Percentiles rank a stretch among this genome's conserved stretches.
These are phyloP conservation scores for Dryas integrifolia DNA, from an alignment of 331 rosid genomes.

Conservation along the genomic window DNA sequence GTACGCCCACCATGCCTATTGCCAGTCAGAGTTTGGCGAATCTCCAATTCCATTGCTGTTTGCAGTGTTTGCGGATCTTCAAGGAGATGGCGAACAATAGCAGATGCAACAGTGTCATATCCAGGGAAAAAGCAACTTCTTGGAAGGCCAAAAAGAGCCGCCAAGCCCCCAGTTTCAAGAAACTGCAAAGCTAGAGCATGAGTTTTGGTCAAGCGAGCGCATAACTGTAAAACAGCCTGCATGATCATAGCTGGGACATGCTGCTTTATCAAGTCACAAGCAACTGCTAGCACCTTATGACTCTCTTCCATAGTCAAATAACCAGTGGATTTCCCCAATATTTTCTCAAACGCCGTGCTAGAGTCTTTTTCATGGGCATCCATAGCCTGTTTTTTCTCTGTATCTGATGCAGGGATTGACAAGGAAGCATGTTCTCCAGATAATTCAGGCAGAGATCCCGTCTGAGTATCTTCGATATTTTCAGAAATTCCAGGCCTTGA, in stretches of 20 bases:
- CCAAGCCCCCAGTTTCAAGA: slow-evolving; percentile 91
- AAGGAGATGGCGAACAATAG: slow-evolving; percentile 94
- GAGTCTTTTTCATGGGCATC: slow-evolving; percentile 50
- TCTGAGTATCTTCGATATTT: slow-evolving; percentile 51
- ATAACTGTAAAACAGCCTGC: slow-evolving; percentile 97
- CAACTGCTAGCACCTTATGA: slow-evolving; percentile 62
- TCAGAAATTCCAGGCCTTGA: slow-evolving; percentile 60
- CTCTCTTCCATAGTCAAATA: slow-evolving; percentile 79
- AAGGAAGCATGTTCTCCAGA: slow-evolving; percentile 55
- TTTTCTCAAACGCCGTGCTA: slow-evolving; percentile 50
- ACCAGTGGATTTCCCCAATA: slow-evolving; percentile 85
- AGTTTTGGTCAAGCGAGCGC: slow-evolving; percentile 88
- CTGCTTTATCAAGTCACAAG: slow-evolving; percentile 86
- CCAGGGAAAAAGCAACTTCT: slow-evolving; percentile 90
- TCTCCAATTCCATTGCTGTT: slow-evolving; percentile 94
- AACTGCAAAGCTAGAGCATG: slow-evolving; percentile 79
- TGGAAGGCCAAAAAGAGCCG: slow-evolving; percentile 77
- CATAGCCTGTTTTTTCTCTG: slow-evolving; percentile 38
- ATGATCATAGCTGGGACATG: slow-evolving; percentile 88
- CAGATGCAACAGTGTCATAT: slow-evolving; percentile 91
- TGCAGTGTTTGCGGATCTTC: slow-evolving; percentile 99
- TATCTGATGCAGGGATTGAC: slow-evolving; percentile 41
- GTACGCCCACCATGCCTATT: slow-evolving; percentile 82
- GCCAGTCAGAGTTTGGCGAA: slow-evolving; percentile 76
- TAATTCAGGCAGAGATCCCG: slow-evolving; percentile 50